A percentile compares a stretch with the other conserved stretches of the same genome.
Evolutionary conservation across 495 filamentous ascomycete species (phyloP).

Genomic region (Friedmanniomyces endolithicus): DNA sequence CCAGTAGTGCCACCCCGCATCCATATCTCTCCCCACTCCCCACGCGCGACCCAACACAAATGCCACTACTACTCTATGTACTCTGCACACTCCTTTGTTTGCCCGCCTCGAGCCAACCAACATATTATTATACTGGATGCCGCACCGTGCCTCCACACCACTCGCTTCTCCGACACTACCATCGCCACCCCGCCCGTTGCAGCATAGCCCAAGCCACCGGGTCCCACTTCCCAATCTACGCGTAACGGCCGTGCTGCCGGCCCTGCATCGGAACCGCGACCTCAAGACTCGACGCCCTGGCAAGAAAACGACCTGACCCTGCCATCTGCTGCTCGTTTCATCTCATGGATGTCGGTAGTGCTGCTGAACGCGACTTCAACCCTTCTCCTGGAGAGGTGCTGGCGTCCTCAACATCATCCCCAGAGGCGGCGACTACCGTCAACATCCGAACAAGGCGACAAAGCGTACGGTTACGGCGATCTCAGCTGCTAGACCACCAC

Average conservation of each 20-base stretch:
- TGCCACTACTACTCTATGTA: no score
- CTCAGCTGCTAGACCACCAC: not conserved
- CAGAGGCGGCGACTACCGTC: not conserved
- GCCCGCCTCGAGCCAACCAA: not conserved
- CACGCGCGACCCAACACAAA: no score
- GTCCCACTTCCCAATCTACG: constrained; percentile 1
- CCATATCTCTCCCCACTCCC: no score
- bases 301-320: not conserved
- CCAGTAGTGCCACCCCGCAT: not conserved
- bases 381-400: not conserved
- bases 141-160: not conserved
- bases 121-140: no score
- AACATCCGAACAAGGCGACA: not conserved
- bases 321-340: not conserved
- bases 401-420: not conserved
- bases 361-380: not conserved
- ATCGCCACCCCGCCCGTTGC: not conserved
- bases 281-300: not conserved
- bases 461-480: not conserved
- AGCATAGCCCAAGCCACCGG: not conserved
- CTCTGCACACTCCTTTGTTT: not conserved
- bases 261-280: not conserved
- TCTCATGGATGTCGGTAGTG: not conserved
- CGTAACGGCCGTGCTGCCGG: not conserved
- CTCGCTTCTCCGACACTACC: not conserved